phyloP scores from a whole-genome alignment of 2,329 filamentous ascomycete species.

The Sporothrix humicola region DNA sequence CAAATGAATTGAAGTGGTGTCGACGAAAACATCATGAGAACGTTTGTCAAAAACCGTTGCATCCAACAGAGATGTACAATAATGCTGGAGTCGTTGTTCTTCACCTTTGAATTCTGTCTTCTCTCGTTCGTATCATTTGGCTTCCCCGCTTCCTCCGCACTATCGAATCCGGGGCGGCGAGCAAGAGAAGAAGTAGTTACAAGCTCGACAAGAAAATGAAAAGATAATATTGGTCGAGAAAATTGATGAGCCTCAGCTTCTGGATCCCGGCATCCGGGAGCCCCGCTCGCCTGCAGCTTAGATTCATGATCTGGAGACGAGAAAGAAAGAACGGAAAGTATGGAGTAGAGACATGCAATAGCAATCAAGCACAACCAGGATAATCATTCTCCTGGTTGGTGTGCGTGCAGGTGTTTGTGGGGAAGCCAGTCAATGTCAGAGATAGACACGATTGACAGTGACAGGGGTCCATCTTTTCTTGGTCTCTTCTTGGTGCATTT shows the following conservation, averaged over 20 bases:
- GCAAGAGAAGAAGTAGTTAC: too few species aligned
- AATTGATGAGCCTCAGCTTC: not conserved
- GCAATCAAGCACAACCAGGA: not conserved
- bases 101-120: too few species aligned
- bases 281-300: not conserved
- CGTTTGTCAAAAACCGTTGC: too few species aligned
- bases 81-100: not conserved
- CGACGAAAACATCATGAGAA: too few species aligned
- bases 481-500: too few species aligned
- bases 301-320: not conserved
- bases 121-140: not conserved
- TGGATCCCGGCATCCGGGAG: constrained; percentile 1
- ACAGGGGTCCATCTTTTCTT: not conserved
- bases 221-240: not conserved
- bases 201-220: too few species aligned
- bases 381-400: constrained; percentile 12
- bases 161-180: not conserved
- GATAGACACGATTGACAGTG: too few species aligned
- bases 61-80: too few species aligned
- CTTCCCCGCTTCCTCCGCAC: constrained; percentile 18
- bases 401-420: not conserved
- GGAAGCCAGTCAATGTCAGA: too few species aligned
- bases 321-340: not conserved
- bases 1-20: too few species aligned
- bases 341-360: too few species aligned